Base-by-base conservation (phyloP, 2,329 filamentous ascomycete genomes). In the Pyricularia sp. region DNA sequence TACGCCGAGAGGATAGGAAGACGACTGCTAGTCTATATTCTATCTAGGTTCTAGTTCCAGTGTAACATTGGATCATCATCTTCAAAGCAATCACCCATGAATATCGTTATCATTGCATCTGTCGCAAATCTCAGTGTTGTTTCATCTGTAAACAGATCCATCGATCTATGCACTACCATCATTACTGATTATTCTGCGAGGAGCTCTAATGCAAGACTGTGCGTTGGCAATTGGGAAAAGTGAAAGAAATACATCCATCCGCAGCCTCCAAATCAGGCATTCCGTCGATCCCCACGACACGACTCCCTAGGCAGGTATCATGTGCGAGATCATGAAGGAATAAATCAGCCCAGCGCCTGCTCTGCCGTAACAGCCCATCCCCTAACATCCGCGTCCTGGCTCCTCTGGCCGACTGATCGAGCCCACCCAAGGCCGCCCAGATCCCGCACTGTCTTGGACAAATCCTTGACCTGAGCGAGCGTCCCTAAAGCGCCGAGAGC, bases 401-500 rank as follows among this genome's bases (percentile, higher is more conserved):
- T 73, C 68, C 75, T 78, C 61, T 74, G 77, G n/a, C 77, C 75
- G 13, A 79, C 81, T 4, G 72, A 72, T 7, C 59, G 60, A 55
- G 68, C 40, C 73, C 77, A 78, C 13, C 70, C 69, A 5, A 74
- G 72, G 8, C 78, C 76, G 0, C 75, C 76, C 5, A 82, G 70
- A 31, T 75, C 77, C 70, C 72, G 77, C 35, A 62, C 24, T 12
- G 59, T 40, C 8, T 26, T n/a, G 10, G 62, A 26, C 1, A 60
- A 61, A 63, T 76, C 76, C 16, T 73, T 77, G n/a, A 86, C 81
- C 16, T 89, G 77, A 6, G 79, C 80, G 66, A 96, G 73, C 1
- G 93, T 99, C 0, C 94, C 96, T 0, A 93, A 76, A 0, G 90
- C 91, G 7, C 96, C 90, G 6, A 97, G 80, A 0, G 86, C 85